Conservation (phyloP, 2,329 filamentous ascomycete genomes). For the Aspergillus ochraceus region DNA sequence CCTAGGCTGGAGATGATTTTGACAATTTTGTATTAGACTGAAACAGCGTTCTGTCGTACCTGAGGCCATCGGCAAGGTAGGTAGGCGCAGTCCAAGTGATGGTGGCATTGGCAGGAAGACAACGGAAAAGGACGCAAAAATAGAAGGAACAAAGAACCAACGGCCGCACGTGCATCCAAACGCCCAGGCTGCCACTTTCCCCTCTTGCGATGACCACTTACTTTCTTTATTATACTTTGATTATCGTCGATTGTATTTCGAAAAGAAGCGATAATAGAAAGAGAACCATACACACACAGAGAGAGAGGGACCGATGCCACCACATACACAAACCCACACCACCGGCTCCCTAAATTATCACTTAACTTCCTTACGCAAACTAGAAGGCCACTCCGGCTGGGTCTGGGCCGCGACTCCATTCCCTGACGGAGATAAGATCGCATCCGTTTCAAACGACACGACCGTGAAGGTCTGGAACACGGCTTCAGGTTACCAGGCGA, state of each 20-base stretch:
- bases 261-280: not conserved
- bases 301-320: not conserved
- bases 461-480: conserved; percentile 1
- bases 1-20: too few species aligned
- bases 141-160: not conserved
- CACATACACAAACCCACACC: not conserved
- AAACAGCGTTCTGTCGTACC: too few species aligned
- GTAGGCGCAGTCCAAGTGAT: too few species aligned
- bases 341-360: not conserved
- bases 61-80: too few species aligned
- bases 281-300: not conserved
- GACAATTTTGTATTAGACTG: too few species aligned
- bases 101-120: too few species aligned
- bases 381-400: conserved; percentile 1
- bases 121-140: not conserved
- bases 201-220: not conserved
- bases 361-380: not conserved
- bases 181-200: not conserved
- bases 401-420: not conserved
- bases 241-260: not conserved
- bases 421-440: not conserved
- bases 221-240: not conserved
- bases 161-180: not conserved
- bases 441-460: not conserved
- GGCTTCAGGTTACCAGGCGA: not conserved